phyloP scores from a whole-genome alignment of 345 rosid genomes.

The Sonneratia caseolaris region DNA sequence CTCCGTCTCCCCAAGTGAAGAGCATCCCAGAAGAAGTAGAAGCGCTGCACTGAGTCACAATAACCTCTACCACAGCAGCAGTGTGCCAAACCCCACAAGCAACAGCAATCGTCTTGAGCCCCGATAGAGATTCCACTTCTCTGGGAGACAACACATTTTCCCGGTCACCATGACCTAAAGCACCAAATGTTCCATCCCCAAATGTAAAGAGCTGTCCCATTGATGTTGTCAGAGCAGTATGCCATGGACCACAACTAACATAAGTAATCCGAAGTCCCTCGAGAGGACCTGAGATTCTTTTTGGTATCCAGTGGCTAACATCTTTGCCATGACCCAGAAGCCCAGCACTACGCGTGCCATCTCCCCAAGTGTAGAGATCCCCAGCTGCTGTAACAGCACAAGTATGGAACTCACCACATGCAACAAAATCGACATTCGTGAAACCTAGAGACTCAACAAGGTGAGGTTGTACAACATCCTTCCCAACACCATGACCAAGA shows the following conservation, averaged over 20 bases:
- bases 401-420: slow-evolving; percentile 94
- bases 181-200: slow-evolving; percentile 97
- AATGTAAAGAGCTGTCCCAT: slow-evolving; percentile 87
- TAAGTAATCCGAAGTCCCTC: slow-evolving; percentile 85
- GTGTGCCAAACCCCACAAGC: slow-evolving; percentile 99
- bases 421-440: slow-evolving; percentile 60
- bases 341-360: slow-evolving; percentile 84
- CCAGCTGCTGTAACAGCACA: slow-evolving; percentile 92
- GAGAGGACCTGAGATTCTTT: slow-evolving; percentile 85
- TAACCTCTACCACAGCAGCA: slow-evolving; percentile 91
- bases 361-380: slow-evolving; percentile 96
- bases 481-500: slow-evolving; percentile 87
- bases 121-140: slow-evolving; percentile 82
- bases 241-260: slow-evolving; percentile 96
- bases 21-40: slow-evolving; percentile 72
- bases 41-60: slow-evolving; percentile 67
- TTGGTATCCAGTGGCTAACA: slow-evolving; percentile 96
- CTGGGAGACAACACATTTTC: slow-evolving; percentile 60
- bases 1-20: slow-evolving; percentile 99
- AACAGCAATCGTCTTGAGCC: slow-evolving; percentile 71
- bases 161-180: slow-evolving; percentile 79
- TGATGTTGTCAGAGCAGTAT: slow-evolving; percentile 81
- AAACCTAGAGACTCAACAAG: slow-evolving; percentile 66
- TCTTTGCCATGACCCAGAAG: slow-evolving; percentile 87
- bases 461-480: slow-evolving; percentile 66